Evolutionary conservation across 2,329 filamentous ascomycete genomes (phyloP), one percentile per base, ranked within the genome.

Genomic region (Basipetospora chlamydospora): DNA sequence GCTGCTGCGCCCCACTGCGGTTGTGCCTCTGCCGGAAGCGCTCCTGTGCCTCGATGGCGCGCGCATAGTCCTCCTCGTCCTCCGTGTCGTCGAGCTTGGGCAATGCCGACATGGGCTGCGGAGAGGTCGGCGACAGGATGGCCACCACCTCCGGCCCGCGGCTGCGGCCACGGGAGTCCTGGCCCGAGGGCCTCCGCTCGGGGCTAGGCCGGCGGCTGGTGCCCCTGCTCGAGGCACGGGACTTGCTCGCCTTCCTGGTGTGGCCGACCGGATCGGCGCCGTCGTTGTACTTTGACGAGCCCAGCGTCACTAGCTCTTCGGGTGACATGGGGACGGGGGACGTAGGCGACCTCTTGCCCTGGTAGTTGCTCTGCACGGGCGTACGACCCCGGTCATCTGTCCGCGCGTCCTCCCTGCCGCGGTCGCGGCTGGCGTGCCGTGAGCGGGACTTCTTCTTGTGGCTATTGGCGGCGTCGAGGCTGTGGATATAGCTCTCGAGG

Each of bases 301-400:
- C 70, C 34, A 80, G 56, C 46, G 71, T 77, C 49, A 75, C 73
- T 41, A 83, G 53, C 48, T 95, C 86, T 47, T 94, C 84, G 0
- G 86, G 86, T 3, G 87, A 93, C 87, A 95, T 95, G 3, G 87
- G 85, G 2, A 94, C 70, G 0, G 88, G 88, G 0, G 88, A 95
- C 2, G 85, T 92, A 1, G 88, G 88, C 1, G 88, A 95, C 16
- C 82, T 70, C 57, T 94, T 13, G 80, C 73, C 49, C 76, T 80
- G 43, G 80, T 59, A 85, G n/a, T n/a, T n/a, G 44, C 77, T 79
- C 16, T 78, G 71, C 30, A 71, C 66, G 10, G 69, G 61, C 17
- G 67, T 68, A 42, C 82, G 71, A 15, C 81, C 82, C 39, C 82
- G 75, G 28, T 80, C 79, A 44, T 79, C 72, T 0, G 83, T 85